A percentile compares a stretch with the other conserved stretches of the same genome.
These are phyloP conservation scores for Tetragonia tetragonoides DNA, from an alignment of 148 eudicot species.

Conservation along the genomic window DNA sequence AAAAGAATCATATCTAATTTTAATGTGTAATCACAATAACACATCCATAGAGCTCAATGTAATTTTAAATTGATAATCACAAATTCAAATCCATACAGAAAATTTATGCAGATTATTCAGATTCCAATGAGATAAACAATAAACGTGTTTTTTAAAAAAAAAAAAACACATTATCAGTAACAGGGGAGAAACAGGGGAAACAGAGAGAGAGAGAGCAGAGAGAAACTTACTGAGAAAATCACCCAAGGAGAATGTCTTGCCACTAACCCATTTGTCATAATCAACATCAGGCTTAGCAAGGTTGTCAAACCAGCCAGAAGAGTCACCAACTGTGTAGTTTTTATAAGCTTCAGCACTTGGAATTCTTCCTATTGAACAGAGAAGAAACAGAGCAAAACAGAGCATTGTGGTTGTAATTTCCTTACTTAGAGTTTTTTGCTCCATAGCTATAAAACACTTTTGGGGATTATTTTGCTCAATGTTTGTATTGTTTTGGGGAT, in stretches of 20 bases:
- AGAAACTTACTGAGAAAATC: constrained; percentile 81
- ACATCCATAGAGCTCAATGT: no score
- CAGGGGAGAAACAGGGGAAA: not conserved
- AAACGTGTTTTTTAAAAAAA: no score
- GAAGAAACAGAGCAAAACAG: constrained; percentile 19
- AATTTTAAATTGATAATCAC: no score
- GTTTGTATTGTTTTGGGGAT: not conserved
- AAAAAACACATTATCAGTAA: not conserved
- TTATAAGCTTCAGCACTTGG: constrained; percentile 51
- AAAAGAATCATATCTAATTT: no score
- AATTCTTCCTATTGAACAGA: constrained; percentile 10
- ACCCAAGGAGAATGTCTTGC: constrained; percentile 69
- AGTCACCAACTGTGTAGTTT: constrained; percentile 89
- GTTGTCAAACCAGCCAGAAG: constrained; percentile 78
- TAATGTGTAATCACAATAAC: no score
- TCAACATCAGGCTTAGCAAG: constrained; percentile 52
- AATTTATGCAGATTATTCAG: not conserved
- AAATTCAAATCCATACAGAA: no score
- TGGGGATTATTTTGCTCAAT: not conserved
- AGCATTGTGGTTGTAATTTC: not conserved
- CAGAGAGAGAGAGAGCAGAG: constrained; percentile 1
- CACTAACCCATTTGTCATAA: constrained; percentile 72
- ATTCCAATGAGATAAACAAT: no score
- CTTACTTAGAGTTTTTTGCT: constrained; percentile 8
- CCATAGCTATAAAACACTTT: constrained; percentile 1